These are phyloP conservation scores for Macadamia integrifolia DNA, from an alignment of 164 flowering plant genomes.

Conservation along the genomic window DNA sequence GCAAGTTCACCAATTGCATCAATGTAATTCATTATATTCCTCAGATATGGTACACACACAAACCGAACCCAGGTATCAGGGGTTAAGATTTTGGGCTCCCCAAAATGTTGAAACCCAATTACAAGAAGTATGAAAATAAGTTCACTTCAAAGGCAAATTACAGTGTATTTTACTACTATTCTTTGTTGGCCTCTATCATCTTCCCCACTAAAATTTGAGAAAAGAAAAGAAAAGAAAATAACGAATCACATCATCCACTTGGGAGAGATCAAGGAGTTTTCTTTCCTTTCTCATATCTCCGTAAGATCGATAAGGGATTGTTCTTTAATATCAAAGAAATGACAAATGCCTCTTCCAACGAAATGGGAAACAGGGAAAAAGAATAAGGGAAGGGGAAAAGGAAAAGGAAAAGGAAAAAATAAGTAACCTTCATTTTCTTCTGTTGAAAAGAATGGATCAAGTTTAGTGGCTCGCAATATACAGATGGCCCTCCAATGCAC, in stretches of 20 bases:
- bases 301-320: neutral
- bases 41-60: too few species aligned
- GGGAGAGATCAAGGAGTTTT: too few species aligned
- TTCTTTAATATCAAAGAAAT: neutral
- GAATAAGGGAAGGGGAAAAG: too few species aligned
- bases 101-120: too few species aligned
- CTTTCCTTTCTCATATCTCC: too few species aligned
- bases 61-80: too few species aligned
- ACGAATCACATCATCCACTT: neutral
- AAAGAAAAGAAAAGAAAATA: neutral
- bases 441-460: slow-evolving; percentile 18
- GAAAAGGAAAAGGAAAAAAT: neutral
- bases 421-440: slow-evolving; percentile 9
- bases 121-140: too few species aligned
- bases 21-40: too few species aligned
- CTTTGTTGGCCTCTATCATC: neutral
- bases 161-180: too few species aligned
- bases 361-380: neutral
- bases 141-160: too few species aligned
- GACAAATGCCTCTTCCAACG: neutral
- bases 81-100: too few species aligned
- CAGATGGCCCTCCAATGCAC: slow-evolving; percentile 10
- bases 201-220: neutral
- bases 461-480: slow-evolving; percentile 17
- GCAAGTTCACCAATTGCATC: too few species aligned